Evolutionary conservation across 1,284 basidiomycete genomes (phyloP).

Genomic region (Mycena citricolor): DNA sequence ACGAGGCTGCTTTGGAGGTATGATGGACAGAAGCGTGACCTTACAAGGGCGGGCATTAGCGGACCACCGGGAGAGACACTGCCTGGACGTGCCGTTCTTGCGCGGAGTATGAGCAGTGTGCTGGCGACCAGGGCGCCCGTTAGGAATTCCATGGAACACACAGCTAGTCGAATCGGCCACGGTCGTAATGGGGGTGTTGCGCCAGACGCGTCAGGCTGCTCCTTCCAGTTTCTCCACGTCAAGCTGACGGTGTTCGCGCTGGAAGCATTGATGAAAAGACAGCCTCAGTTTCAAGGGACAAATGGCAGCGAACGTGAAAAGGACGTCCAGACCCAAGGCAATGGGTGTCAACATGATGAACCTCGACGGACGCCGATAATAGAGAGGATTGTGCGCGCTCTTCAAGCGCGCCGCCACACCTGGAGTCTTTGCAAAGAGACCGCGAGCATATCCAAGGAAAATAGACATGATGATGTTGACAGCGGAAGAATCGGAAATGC

Average conservation of each 20-base stretch:
- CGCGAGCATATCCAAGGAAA: constrained; percentile 14
- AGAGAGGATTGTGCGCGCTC: constrained; percentile 7
- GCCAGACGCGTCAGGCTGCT: not conserved
- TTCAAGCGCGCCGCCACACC: constrained; percentile 11
- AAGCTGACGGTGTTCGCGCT: constrained; percentile 14
- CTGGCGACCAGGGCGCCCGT: constrained; percentile 11
- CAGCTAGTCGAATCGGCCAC: constrained; percentile 7
- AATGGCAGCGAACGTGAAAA: constrained; percentile 8
- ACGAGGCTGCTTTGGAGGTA: constrained; percentile 15
- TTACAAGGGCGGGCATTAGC: not conserved
- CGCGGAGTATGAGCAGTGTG: constrained; percentile 14
- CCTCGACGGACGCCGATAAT: constrained; percentile 10
- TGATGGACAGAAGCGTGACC: constrained; percentile 13
- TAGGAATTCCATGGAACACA: constrained; percentile 17
- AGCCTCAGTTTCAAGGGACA: not conserved
- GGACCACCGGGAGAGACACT: not conserved
- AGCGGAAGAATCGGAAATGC: too few species aligned
- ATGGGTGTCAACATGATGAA: constrained; percentile 10
- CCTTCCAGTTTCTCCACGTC: constrained; percentile 17
- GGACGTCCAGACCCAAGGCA: constrained; percentile 9
- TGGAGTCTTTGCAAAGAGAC: constrained; percentile 7
- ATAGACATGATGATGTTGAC: constrained; percentile 7
- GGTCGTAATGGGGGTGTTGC: constrained; percentile 7
- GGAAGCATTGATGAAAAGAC: not conserved
- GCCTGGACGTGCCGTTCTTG: constrained; percentile 11